Conservation (phyloP, 2,329 filamentous ascomycete species). For the Fusarium sacchari region DNA sequence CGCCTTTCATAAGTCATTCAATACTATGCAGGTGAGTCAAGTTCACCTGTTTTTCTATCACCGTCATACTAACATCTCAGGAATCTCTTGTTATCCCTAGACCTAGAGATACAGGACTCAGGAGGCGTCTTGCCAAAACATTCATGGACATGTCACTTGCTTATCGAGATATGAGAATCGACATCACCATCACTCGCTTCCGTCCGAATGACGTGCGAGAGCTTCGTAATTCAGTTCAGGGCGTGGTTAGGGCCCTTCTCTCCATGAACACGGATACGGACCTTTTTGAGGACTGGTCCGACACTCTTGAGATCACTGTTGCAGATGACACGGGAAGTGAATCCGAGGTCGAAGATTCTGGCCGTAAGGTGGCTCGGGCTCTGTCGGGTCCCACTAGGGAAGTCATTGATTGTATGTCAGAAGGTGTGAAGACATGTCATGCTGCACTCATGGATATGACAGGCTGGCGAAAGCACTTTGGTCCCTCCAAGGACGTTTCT, state of each 20-base stretch:
- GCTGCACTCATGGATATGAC: conserved; percentile 65
- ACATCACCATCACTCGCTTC: conserved; percentile 66
- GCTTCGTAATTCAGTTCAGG: conserved; percentile 65
- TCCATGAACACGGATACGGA: conserved; percentile 61
- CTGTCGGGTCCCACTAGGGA: conserved; percentile 59
- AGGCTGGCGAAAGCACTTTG: conserved; percentile 59
- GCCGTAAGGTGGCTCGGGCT: conserved; percentile 38
- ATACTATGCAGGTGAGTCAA: conserved; percentile 55
- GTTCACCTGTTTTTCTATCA: neutral
- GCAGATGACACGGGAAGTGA: conserved; percentile 6
- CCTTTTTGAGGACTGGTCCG: conserved; percentile 52
- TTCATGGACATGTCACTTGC: conserved; percentile 67
- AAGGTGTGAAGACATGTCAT: conserved; percentile 58
- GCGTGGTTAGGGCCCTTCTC: conserved; percentile 62
- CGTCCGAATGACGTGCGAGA: conserved; percentile 59
- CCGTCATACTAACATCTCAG: conserved; percentile 15
- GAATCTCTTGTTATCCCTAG: conserved; percentile 48
- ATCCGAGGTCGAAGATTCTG: conserved; percentile 25
- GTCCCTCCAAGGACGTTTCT: conserved; percentile 54
- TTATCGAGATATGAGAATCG: conserved; percentile 65
- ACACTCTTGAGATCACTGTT: conserved; percentile 27
- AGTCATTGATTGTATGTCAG: conserved; percentile 58
- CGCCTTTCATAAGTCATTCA: conserved; percentile 58
- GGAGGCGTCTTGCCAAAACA: conserved; percentile 58
- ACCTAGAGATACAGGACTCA: conserved; percentile 45